Evolutionary conservation across 2,329 filamentous ascomycete genomes (phyloP).

Genomic region (Xylariaceae sp.): DNA sequence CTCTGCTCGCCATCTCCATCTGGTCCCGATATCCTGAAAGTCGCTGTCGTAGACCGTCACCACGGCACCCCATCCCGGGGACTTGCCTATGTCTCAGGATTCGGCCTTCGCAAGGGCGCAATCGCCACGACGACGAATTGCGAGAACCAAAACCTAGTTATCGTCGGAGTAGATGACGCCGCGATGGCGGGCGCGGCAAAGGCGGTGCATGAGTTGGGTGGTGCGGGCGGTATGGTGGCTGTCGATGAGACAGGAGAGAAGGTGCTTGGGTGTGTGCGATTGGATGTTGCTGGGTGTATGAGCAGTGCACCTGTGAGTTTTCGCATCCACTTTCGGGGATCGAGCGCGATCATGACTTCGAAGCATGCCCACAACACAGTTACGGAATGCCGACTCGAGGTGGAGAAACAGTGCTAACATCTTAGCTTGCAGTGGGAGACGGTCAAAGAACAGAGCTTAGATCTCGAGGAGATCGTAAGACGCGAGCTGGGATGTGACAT

Average conservation of each 20-base stretch:
- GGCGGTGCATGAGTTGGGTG: too few relatives aligned
- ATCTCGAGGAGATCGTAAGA: background rate
- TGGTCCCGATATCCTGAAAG: conserved; percentile 23
- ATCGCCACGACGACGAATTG: conserved; percentile 22
- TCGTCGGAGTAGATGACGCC: conserved; percentile 16
- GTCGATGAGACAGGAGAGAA: background rate
- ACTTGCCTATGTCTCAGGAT: background rate
- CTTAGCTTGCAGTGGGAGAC: background rate
- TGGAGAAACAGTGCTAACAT: too few relatives aligned
- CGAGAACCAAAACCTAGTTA: conserved; percentile 21
- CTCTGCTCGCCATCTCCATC: conserved; percentile 23
- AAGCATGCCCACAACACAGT: too few relatives aligned
- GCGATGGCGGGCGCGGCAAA: conserved; percentile 16
- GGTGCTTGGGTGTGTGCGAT: conserved; percentile 10
- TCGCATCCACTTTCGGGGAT: conserved; percentile 13
- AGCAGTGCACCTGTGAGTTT: conserved; percentile 13
- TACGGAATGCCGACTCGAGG: too few relatives aligned
- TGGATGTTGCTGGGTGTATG: conserved; percentile 23
- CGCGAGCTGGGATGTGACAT: conserved; percentile 12
- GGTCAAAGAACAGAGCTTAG: background rate
- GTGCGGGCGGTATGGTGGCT: background rate
- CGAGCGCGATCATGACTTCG: too few relatives aligned
- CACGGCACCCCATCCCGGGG: conserved; percentile 15
- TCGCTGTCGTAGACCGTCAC: conserved; percentile 19
- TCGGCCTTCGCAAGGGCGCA: conserved; percentile 11